Base-by-base conservation (phyloP, 768 basidiomycete species). In the Amanita muscaria region DNA sequence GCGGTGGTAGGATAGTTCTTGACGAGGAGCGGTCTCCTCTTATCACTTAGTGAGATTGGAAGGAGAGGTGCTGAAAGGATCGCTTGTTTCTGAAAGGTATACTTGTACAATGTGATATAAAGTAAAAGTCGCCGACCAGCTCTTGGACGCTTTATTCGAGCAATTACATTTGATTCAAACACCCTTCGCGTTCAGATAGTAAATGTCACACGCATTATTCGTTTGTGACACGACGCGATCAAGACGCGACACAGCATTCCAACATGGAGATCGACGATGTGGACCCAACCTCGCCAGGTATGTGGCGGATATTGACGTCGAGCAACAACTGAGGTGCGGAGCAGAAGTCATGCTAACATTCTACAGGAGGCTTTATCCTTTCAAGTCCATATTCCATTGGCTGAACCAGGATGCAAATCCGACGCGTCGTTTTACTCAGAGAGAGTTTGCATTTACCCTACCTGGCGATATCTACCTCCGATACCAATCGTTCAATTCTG, bases 381-480 rank as follows among this genome's bases (percentile, higher is more conserved):
- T 89, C 76, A 87, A 91, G 59, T 84, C 89, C 1, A 76, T 98
- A 51, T 97, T 83, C 65, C 74, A 76, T 48, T 99, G 96, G 96
- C 72, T 99, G 18, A 97, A 97, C 59, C 94, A 97, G 51, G 85
- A 84, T 50, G 84, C 88, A 49, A 67, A 72, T 44, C 77, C 93
- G 1, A 75, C 81, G 10, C 79, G 77, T 49, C 77, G 88, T 39
- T 98, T 89, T 60, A 90, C 88, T 3, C 81, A 97, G 57, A 83
- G 96, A 58, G 96, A 99, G 62, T 94, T 97, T 59, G 82, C 96
- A 16, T 93, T 94, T 62, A 97, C 93, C 2, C 77, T 98, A 16
- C 75, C 75, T 24, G 86, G 84, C 35, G 94, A 97, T 52, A 80
- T 88, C 10, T 98, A 98, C 63, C 69, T 98, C 24, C 87, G 96